Evolutionary conservation across 78 protist genomes (phyloP), one percentile per base, ranked within the genome.

Genomic region (Dictyostelium intermedium): DNA sequence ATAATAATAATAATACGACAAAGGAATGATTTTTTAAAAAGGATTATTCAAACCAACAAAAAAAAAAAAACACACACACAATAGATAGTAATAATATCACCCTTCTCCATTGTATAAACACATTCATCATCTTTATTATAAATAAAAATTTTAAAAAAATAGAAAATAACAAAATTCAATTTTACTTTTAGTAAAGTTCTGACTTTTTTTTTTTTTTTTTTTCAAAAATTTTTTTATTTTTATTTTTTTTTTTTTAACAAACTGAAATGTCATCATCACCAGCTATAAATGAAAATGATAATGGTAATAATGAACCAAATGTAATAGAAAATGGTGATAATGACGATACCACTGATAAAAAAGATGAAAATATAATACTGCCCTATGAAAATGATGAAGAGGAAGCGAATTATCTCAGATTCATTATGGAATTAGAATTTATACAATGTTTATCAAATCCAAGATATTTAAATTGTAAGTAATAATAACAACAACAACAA

Each of bases 371-470:
- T 37, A 41, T 43, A 34, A 14, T 20, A 79, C 70, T 11, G 1
- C 20, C 76, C 18, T 13, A 14, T 27, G 32, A 13, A 82, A 60
- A 32, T 20, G 60, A 60, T 3, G 86, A 82, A 82, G 93, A 87
- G 27, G 93, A 87, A 78, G 93, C 93, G 27, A 87, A 87, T n/a
- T 30, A 78, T 63, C 74, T 53, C 30, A 34, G 93, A 43, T 96
- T 96, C 74, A 74, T 32, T 45, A 84, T 87, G 83, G 97, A 96
- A 74, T 87, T 96, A 37, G 96, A 96, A 63, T 96, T 96, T 79
- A 84, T 96, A 9, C 97, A 96, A 61, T 70, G 94, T 56, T 84
- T 96, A 30, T 91, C 96, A 30, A 96, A 92, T 80, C 95, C 95
- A 6, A 35, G 82, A n/a, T 96, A 96, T 61, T 74, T 96, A 80